These are phyloP conservation scores for Diospyros kaki DNA, from an alignment of 148 eudicot species.

Conservation along the genomic window DNA sequence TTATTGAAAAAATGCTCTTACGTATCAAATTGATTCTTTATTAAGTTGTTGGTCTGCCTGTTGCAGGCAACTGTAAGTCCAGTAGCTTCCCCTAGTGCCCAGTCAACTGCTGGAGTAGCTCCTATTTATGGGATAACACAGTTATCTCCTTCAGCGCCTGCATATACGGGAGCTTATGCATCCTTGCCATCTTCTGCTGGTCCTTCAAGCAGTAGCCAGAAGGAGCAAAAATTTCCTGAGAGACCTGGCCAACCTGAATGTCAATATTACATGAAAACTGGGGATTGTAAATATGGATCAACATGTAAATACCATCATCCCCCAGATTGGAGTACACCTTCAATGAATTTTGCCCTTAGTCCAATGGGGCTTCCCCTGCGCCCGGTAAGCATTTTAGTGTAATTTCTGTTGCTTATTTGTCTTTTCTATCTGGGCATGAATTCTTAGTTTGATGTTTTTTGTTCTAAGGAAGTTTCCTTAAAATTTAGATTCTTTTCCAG, in stretches of 20 bases:
- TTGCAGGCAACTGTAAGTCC: slow-evolving; percentile 59
- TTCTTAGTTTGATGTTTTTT: not conserved
- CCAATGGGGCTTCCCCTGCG: slow-evolving; percentile 92
- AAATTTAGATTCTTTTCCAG: no score
- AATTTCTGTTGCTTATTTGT: not conserved
- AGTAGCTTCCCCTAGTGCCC: slow-evolving; percentile 42
- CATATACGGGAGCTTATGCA: slow-evolving; percentile 48
- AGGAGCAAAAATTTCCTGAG: slow-evolving; percentile 72
- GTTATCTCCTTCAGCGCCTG: slow-evolving; percentile 66
- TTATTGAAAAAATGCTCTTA: no score
- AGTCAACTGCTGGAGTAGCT: slow-evolving; percentile 45
- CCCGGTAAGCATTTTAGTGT: slow-evolving; percentile 48
- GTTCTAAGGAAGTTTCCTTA: not conserved
- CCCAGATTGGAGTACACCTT: slow-evolving; percentile 51
- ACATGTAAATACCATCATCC: slow-evolving; percentile 96
- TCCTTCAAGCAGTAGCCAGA: slow-evolving; percentile 50
- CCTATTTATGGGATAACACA: slow-evolving; percentile 56
- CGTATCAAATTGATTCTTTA: not conserved
- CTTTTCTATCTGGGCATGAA: not conserved
- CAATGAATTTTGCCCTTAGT: slow-evolving; percentile 46
- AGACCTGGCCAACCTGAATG: slow-evolving; percentile 95
- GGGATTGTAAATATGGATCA: slow-evolving; percentile 86
- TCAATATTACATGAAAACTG: slow-evolving; percentile 83
- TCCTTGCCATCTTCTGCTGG: slow-evolving; percentile 49
- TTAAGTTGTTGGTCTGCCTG: slow-evolving; percentile 9